phyloP scores from a whole-genome alignment of 2,329 filamentous ascomycete species.

The Macrophomina pseudophaseolina region DNA sequence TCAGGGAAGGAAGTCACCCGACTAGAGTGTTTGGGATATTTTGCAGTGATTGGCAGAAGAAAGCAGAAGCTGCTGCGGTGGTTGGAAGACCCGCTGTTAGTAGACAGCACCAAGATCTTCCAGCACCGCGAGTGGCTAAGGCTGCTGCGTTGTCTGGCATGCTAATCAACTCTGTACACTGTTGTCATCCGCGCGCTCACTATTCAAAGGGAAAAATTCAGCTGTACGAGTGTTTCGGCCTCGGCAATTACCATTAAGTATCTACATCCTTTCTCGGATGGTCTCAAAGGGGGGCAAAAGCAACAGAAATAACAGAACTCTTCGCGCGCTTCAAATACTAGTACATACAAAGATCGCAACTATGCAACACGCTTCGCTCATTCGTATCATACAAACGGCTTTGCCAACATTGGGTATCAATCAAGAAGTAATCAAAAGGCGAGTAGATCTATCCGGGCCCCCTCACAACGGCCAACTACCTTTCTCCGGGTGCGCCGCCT shows the following conservation, averaged over 20 bases:
- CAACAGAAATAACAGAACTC: background rate
- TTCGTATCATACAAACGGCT: background rate
- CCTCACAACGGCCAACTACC: constrained; percentile 5
- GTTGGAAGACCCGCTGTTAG: no score
- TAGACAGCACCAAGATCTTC: no score
- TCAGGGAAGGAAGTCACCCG: background rate
- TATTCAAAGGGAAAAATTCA: no score
- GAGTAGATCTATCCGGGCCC: background rate
- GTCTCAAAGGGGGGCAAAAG: no score
- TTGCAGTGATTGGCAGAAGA: background rate
- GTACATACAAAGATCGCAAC: background rate
- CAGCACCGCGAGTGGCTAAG: no score
- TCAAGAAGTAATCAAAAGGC: background rate
- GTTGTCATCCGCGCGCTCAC: no score
- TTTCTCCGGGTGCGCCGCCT: constrained; percentile 11
- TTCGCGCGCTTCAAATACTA: background rate
- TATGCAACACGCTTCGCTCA: background rate
- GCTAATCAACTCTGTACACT: no score
- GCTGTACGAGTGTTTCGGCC: background rate
- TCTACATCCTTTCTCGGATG: background rate
- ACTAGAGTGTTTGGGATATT: background rate
- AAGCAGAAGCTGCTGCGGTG: no score
- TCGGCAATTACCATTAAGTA: background rate
- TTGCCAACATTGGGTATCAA: constrained; percentile 6
- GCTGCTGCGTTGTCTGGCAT: no score